Conservation (phyloP, 2,329 filamentous ascomycete species). For the Mariannaea sp. region DNA sequence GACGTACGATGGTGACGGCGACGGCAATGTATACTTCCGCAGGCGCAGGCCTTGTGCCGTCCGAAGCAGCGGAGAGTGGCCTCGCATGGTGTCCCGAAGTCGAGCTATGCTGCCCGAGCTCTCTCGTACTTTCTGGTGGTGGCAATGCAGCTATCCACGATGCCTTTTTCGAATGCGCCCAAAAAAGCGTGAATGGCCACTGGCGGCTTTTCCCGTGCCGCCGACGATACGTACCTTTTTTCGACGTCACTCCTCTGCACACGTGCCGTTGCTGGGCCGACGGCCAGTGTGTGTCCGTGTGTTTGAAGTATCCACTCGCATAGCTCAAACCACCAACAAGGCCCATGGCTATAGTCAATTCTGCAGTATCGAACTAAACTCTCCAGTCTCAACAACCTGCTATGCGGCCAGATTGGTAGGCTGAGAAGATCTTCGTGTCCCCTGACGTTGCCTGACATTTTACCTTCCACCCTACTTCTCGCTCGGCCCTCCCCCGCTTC, state of each 20-base stretch:
- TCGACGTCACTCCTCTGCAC: constrained; percentile 35
- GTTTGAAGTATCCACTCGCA: not conserved
- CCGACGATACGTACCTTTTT: not conserved
- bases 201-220: constrained; percentile 42
- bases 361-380: constrained; percentile 25
- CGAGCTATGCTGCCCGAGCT: constrained; percentile 31
- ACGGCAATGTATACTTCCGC: constrained; percentile 34
- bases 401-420: constrained; percentile 35
- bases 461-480: constrained; percentile 17
- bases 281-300: constrained; percentile 15
- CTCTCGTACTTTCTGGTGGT: too few relatives aligned
- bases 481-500: constrained; percentile 15
- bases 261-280: constrained; percentile 40
- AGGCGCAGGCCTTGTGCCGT: constrained; percentile 41
- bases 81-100: constrained; percentile 48
- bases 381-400: constrained; percentile 25
- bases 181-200: constrained; percentile 28
- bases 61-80: constrained; percentile 47
- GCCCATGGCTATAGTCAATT: constrained; percentile 30
- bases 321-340: constrained; percentile 16
- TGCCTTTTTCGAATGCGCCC: constrained; percentile 9
- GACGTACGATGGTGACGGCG: constrained; percentile 44
- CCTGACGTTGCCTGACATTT: constrained; percentile 23
- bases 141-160: constrained; percentile 1
- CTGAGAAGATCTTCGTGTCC: constrained; percentile 28